Evolutionary conservation across 2,329 filamentous ascomycete species (phyloP), one percentile per base, ranked within the genome.

Genomic region (Akanthomyces lecanii): DNA sequence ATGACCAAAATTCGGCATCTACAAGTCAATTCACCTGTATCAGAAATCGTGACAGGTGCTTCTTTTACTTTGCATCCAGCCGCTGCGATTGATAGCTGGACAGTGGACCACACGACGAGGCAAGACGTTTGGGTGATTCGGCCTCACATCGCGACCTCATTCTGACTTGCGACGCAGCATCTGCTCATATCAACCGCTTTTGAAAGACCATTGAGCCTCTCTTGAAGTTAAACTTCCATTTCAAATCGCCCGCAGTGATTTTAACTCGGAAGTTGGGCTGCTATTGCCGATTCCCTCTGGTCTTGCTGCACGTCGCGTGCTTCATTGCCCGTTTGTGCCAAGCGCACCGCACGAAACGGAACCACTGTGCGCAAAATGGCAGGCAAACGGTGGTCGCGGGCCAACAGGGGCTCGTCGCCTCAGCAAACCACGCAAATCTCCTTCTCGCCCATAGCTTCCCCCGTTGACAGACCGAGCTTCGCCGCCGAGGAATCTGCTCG

Each of bases 281-380:
- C 25, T 14, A 50, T 21, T 14, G 5, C 8, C 33, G 36, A 3
- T 40, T 10, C 4, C 11, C 12, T 42, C 14, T 16, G 1, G 36
- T 44, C 33, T 23, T 58, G 30, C 36, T 42, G 33, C 16, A 33
- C 47, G 50, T 61, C 59, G 59, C 59, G 59, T 61, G 59, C 59
- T 47, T 61, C 11, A 54, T 61, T 61, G 59, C 59, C 50, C 40
- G 50, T 61, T 61, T 28, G 59, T 61, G 50, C 38, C 40, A 61
- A 47, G 48, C 40, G 18, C 18, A 48, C 3, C 36, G 33, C 33
- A 36, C 33, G 8, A 44, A 47, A 45, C 28, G n/a, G 38, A 45
- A 47, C n/a, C 40, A 12, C 38, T 47, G 18, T 16, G 14, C 21
- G 23, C 30, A 47, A 54, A 52, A 61, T 61, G 59, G 42, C 8